Conservation (phyloP, 257 asterid species). For the Solanum raphanifolium region DNA sequence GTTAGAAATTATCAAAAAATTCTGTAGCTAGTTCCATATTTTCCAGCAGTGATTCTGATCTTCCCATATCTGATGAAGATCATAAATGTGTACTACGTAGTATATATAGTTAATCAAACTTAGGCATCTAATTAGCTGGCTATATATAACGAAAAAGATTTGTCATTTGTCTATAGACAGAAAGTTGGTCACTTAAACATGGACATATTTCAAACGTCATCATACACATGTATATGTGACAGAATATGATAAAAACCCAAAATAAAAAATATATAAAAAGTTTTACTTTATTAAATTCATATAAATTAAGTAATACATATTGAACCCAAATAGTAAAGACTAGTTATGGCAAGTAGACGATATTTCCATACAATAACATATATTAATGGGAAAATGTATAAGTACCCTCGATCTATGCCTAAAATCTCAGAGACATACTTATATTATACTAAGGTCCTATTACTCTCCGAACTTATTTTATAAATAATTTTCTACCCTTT, state of each 20-base stretch:
- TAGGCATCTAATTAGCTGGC: neutral
- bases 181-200: constrained; percentile 1
- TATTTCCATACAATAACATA: neutral
- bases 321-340: neutral
- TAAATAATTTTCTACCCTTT: too few species aligned
- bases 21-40: too few species aligned
- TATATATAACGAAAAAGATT: neutral
- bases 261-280: neutral
- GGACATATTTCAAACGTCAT: neutral
- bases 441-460: too few species aligned
- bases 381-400: neutral
- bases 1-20: too few species aligned
- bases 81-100: neutral
- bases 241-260: neutral
- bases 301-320: neutral
- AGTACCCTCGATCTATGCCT: accelerated
- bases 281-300: neutral
- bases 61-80: too few species aligned
- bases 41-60: neutral
- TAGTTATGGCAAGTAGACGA: neutral
- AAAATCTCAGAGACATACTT: too few species aligned
- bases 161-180: neutral
- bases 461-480: too few species aligned
- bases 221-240: neutral
- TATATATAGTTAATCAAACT: neutral